Evolutionary conservation across 177 flowering plant genomes (phyloP), one percentile per base, ranked within the genome.

Genomic region (Vitis hybrid): DNA sequence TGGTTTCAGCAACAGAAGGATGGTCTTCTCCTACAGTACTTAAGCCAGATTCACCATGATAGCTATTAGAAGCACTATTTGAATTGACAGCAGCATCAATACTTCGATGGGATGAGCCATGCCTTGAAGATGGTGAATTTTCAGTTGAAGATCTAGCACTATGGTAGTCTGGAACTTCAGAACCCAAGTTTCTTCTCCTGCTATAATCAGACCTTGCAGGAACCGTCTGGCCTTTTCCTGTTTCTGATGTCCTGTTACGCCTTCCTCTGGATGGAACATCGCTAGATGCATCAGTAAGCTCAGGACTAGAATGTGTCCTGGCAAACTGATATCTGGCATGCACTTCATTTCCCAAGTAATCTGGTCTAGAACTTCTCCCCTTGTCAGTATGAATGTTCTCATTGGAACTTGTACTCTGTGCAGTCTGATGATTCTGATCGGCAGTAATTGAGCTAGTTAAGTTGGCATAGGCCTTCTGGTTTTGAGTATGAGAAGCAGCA

Each of bases 291-390:
- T 91, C 97, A 10, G 90, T 87, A 27, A 96, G 91, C 77, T 89
- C 95, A 54, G 98, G 99, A 73, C 99, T 93, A 35, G 99, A 96
- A 13, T 77, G 83, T 48, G 97, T 92, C 79, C 98, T 87, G 4
- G 86, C 89, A 84, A 96, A 90, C 53, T 67, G 81, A 79, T 65
- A 79, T 71, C 83, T 86, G n/a, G 84, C 89, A 32, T 85, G 89
- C 2, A 74, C 17, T 60, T 90, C 91, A 81, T 72, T 80, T 10
- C 68, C 77, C 62, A 71, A 57, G 32, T 72, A 74, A 68, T 87
- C 86, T 58, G 87, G 70, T 65, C 72, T 81, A 35, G 58, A 64
- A 71, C 68, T 77, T 77, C 71, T 86, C 63, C 68, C 68, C 72
- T 79, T 85, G 70, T 80, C 87, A 62, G 70, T 64, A 48, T 66